These are phyloP conservation scores for Alternaria angustiovoidea DNA, from an alignment of 2,329 filamentous ascomycete species.

Conservation along the genomic window DNA sequence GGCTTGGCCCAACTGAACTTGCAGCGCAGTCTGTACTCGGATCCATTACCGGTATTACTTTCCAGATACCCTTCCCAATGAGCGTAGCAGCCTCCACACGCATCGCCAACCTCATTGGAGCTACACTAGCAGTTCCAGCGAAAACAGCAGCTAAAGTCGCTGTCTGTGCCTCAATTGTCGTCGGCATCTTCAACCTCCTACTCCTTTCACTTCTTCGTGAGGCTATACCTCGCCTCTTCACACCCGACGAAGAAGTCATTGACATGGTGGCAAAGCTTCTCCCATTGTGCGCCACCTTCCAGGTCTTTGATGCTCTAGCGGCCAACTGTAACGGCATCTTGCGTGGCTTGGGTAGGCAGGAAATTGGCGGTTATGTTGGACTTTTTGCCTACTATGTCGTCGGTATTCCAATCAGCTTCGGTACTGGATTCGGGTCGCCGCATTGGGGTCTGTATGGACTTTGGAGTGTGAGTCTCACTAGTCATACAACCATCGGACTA, in stretches of 20 bases:
- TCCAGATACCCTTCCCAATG: slow-evolving; percentile 91
- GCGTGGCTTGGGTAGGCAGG: slow-evolving; percentile 85
- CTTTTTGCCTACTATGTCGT: slow-evolving; percentile 86
- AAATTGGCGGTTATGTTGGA: slow-evolving; percentile 89
- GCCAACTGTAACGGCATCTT: slow-evolving; percentile 84
- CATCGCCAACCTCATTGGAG: slow-evolving; percentile 90
- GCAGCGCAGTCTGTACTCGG: slow-evolving; percentile 88
- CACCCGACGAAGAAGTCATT: slow-evolving; percentile 71
- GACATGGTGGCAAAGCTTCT: slow-evolving; percentile 72
- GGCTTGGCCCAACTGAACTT: slow-evolving; percentile 79
- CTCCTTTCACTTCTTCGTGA: slow-evolving; percentile 73
- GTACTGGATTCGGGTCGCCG: slow-evolving; percentile 76
- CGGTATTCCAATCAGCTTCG: slow-evolving; percentile 84
- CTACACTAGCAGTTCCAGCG: slow-evolving; percentile 80
- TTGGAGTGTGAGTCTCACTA: slow-evolving; percentile 63
- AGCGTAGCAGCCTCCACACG: slow-evolving; percentile 88
- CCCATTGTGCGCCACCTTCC: slow-evolving; percentile 85
- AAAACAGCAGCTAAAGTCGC: slow-evolving; percentile 82
- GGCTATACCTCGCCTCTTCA: slow-evolving; percentile 78
- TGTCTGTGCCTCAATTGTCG: slow-evolving; percentile 69
- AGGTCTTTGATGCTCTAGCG: slow-evolving; percentile 84
- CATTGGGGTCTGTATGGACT: slow-evolving; percentile 80
- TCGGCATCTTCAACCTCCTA: slow-evolving; percentile 82
- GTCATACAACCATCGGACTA: neutral
- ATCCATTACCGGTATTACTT: slow-evolving; percentile 80